phyloP scores from a whole-genome alignment of 2,329 filamentous ascomycete species.

The Fusarium sororula region DNA sequence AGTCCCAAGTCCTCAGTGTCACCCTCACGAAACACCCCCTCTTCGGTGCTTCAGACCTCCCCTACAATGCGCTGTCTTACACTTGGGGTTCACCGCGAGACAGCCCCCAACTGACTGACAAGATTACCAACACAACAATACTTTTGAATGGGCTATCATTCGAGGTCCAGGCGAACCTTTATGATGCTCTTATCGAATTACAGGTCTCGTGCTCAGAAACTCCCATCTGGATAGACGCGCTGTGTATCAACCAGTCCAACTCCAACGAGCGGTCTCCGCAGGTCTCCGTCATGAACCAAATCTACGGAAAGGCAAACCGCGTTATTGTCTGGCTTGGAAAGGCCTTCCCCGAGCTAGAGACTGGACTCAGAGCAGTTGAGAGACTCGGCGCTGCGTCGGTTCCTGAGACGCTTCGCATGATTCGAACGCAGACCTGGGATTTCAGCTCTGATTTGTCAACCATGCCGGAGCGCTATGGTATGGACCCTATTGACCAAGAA shows the following conservation, averaged over 20 bases:
- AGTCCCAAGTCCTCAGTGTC: background rate
- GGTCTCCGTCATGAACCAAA: background rate
- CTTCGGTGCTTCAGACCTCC: background rate
- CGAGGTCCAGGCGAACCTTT: background rate
- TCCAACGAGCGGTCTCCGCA: background rate
- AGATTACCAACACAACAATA: fast-evolving
- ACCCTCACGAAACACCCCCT: background rate
- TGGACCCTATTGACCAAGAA: background rate
- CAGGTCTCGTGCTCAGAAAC: background rate
- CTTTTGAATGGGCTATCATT: background rate
- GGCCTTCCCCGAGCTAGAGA: background rate
- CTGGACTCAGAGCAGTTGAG: background rate
- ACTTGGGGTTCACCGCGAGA: background rate
- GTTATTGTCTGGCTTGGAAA: conserved; percentile 10
- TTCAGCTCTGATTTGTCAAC: background rate
- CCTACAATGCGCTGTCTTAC: conserved; percentile 4
- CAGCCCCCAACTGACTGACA: background rate
- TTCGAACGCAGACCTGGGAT: background rate
- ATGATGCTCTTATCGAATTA: background rate
- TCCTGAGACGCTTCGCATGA: background rate
- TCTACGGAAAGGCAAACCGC: background rate
- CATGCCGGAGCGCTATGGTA: background rate
- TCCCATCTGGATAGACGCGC: background rate
- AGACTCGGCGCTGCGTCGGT: background rate
- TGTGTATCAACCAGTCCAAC: conserved; percentile 8